A percentile compares a stretch with the other conserved stretches of the same genome.
Conservation (phyloP, 2,329 filamentous ascomycete species). For the Cordyceps militaris region DNA sequence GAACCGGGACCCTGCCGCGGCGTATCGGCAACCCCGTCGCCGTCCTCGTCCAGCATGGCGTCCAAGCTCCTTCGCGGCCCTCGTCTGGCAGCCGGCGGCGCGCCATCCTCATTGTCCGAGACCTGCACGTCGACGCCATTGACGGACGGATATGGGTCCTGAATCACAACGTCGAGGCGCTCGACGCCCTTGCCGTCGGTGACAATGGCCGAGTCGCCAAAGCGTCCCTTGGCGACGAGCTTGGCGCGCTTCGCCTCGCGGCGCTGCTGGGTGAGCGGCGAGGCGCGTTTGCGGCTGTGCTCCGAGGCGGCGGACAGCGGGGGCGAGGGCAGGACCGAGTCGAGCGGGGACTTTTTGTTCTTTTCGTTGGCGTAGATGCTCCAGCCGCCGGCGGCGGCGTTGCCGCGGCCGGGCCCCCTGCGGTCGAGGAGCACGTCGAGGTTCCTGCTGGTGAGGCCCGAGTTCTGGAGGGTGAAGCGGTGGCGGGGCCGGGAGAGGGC, state of each 20-base stretch:
- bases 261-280: constrained; percentile 22
- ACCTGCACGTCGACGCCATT: constrained; percentile 15
- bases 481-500: constrained; percentile 69
- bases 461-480: constrained; percentile 62
- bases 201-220: constrained; percentile 53
- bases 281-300: constrained; percentile 23
- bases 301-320: constrained; percentile 35
- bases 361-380: constrained; percentile 65
- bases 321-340: constrained; percentile 41
- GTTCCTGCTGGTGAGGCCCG: constrained; percentile 63
- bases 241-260: constrained; percentile 50
- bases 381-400: constrained; percentile 71
- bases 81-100: not conserved
- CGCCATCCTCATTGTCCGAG: constrained; percentile 13
- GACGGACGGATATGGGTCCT: constrained; percentile 46
- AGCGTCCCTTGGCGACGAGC: constrained; percentile 59
- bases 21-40: constrained; percentile 7
- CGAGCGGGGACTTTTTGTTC: constrained; percentile 47
- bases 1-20: constrained; percentile 7
- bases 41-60: constrained; percentile 25
- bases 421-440: constrained; percentile 62
- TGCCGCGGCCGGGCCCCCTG: constrained; percentile 62
- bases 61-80: constrained; percentile 24
- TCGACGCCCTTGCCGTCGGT: constrained; percentile 57
- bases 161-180: constrained; percentile 51